Evolutionary conservation across 352 stramenopile genomes (phyloP).

Genomic region (Globisporangium nagaii): DNA sequence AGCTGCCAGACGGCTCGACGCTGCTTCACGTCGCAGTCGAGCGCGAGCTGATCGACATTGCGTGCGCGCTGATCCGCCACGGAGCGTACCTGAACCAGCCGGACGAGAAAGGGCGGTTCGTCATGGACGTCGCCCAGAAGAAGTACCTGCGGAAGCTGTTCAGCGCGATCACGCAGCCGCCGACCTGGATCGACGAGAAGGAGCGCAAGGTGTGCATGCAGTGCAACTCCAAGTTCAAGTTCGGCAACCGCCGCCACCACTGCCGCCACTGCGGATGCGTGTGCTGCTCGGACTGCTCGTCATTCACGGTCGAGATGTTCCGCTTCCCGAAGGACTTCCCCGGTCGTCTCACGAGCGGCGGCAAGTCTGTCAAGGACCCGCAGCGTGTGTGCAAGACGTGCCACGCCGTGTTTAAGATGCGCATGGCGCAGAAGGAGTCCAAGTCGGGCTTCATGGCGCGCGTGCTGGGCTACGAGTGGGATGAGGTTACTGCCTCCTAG

Average conservation of each 20-base stretch:
- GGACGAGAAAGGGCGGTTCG: conserved; percentile 65
- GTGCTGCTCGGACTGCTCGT: conserved; percentile 81
- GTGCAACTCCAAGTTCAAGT: conserved; percentile 69
- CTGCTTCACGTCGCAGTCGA: conserved; percentile 80
- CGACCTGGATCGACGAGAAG: conserved; percentile 80
- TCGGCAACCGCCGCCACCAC: conserved; percentile 74
- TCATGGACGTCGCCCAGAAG: conserved; percentile 73
- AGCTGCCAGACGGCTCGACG: conserved; percentile 74
- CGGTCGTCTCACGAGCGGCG: conserved; percentile 46
- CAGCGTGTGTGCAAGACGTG: conserved; percentile 82
- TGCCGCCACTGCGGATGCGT: conserved; percentile 83
- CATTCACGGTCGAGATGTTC: conserved; percentile 73
- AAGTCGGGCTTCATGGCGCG: conserved; percentile 82
- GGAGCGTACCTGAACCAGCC: conserved; percentile 69
- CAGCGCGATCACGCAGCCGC: conserved; percentile 65
- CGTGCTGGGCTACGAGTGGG: conserved; percentile 82
- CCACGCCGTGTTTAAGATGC: conserved; percentile 84
- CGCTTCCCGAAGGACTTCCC: conserved; percentile 84
- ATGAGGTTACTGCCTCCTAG: conserved; percentile 50
- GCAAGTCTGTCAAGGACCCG: conserved; percentile 70
- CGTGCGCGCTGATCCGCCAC: conserved; percentile 60
- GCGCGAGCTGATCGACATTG: conserved; percentile 77
- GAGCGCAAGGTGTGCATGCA: conserved; percentile 66
- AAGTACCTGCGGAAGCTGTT: conserved; percentile 84
- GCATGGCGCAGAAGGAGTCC: conserved; percentile 71